phyloP scores from a whole-genome alignment of 176 grass and related monocot species.

The Neostapfia colusana region DNA sequence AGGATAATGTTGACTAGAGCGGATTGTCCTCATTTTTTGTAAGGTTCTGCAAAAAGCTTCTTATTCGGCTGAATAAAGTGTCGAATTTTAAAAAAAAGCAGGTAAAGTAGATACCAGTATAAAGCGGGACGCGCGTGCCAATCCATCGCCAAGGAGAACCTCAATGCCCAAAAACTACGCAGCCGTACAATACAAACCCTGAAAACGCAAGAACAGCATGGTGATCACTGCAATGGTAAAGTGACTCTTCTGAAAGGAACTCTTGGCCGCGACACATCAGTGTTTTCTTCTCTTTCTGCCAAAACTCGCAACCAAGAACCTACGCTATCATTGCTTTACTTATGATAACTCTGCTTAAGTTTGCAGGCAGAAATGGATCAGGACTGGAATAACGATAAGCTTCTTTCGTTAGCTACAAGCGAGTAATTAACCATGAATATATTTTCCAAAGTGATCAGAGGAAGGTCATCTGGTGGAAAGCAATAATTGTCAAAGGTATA shows the following conservation, averaged over 20 bases:
- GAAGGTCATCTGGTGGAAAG: slow-evolving; percentile 10
- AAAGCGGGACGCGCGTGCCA: slow-evolving; percentile 27
- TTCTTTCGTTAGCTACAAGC: neutral
- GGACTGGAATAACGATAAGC: neutral
- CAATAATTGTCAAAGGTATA: slow-evolving; percentile 1
- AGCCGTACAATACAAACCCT: neutral
- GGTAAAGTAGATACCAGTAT: slow-evolving; percentile 26
- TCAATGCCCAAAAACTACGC: neutral
- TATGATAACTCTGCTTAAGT: neutral
- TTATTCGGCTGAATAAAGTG: slow-evolving; percentile 29
- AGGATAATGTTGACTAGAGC: neutral
- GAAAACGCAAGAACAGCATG: neutral
- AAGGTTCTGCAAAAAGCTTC: slow-evolving; percentile 6
- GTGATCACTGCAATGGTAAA: neutral
- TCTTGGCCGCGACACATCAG: neutral
- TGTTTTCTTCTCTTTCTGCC: neutral
- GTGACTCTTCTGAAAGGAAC: neutral
- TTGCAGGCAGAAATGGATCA: slow-evolving; percentile 8
- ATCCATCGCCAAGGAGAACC: neutral
- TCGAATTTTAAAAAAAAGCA: neutral
- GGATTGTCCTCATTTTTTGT: slow-evolving; percentile 4
- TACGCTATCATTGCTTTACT: neutral
- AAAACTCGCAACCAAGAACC: neutral
- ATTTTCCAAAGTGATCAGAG: neutral
- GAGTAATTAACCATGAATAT: neutral